A percentile compares a stretch with the other conserved stretches of the same genome.
phyloP scores from a whole-genome alignment of 108 stramenopile species.

The Mayamaea pseudoterrestris region DNA sequence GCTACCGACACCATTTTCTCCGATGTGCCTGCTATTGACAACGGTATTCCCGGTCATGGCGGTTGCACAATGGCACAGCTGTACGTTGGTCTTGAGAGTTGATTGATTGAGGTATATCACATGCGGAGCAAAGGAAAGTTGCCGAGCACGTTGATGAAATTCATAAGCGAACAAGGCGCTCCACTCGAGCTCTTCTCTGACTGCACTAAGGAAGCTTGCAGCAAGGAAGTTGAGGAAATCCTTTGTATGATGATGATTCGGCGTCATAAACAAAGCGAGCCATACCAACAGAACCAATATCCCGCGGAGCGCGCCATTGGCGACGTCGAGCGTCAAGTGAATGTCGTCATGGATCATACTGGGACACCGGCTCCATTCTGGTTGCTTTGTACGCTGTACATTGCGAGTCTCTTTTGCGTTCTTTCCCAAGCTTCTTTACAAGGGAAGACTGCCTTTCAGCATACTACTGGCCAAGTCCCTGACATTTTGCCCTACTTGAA shows the following conservation, averaged over 20 bases:
- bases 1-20: constrained; percentile 9
- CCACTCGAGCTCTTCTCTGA: constrained; percentile 7
- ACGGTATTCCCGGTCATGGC: constrained; percentile 3
- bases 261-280: constrained; percentile 10
- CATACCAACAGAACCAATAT: constrained; percentile 15
- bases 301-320: constrained; percentile 8
- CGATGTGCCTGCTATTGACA: background rate
- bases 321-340: constrained; percentile 2
- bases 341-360: constrained; percentile 11
- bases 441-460: background rate
- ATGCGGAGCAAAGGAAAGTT: too few species aligned
- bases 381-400: constrained; percentile 13
- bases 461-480: background rate
- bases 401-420: constrained; percentile 1
- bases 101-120: too few species aligned
- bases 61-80: too few species aligned
- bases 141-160: constrained; percentile 8
- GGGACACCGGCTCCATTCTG: constrained; percentile 11
- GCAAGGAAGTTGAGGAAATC: constrained; percentile 1
- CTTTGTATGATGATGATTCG: constrained; percentile 5
- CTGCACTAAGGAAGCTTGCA: constrained; percentile 9
- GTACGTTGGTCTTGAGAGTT: too few species aligned
- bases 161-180: constrained; percentile 17
- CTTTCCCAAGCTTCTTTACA: background rate
- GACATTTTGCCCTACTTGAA: constrained; percentile 5